Percentiles rank a stretch among this genome's conserved stretches.
Evolutionary conservation across 1,139 yeast genomes (phyloP).

Genomic region (Debaryomyces coudertii): DNA sequence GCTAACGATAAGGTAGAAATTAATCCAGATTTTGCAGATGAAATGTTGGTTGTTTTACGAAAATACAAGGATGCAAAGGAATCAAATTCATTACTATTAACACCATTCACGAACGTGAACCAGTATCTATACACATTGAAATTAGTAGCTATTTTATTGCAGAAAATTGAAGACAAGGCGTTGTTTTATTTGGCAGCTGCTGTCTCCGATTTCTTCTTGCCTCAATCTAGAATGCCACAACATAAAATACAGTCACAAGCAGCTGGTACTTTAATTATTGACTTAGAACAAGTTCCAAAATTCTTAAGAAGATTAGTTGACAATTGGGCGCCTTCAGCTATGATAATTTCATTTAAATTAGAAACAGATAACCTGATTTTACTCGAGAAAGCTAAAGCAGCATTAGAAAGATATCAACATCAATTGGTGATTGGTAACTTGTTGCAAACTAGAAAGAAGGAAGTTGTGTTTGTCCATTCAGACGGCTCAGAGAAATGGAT

Average conservation of each 20-base stretch:
- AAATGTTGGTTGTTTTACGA: conserved; percentile 65
- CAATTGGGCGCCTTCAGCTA: conserved; percentile 92
- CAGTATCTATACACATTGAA: conserved; percentile 87
- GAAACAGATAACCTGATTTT: conserved; percentile 82
- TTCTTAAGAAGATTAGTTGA: conserved; percentile 86
- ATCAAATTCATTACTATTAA: conserved; percentile 60
- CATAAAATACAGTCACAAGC: conserved; percentile 91
- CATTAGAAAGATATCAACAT: conserved; percentile 83
- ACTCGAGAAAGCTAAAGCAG: conserved; percentile 73
- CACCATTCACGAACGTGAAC: conserved; percentile 94
- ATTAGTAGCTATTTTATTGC: conserved; percentile 62
- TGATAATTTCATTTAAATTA: conserved; percentile 92
- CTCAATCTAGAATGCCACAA: conserved; percentile 80
- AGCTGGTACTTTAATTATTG: conserved; percentile 70
- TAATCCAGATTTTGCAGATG: conserved; percentile 59
- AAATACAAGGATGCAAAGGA: conserved; percentile 65
- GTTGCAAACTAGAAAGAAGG: conserved; percentile 82
- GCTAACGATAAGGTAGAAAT: conserved; percentile 57
- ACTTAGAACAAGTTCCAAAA: conserved; percentile 94
- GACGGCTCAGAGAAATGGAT: conserved; percentile 53
- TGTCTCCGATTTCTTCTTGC: conserved; percentile 93
- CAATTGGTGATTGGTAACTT: conserved; percentile 94
- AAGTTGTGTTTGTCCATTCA: conserved; percentile 82
- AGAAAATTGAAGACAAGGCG: conserved; percentile 55
- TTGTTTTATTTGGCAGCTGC: conserved; percentile 95